Evolutionary conservation across 129 eudicot species (phyloP), one percentile per base, ranked within the genome.

Genomic region (Rutidosis leptorrhynchoides): DNA sequence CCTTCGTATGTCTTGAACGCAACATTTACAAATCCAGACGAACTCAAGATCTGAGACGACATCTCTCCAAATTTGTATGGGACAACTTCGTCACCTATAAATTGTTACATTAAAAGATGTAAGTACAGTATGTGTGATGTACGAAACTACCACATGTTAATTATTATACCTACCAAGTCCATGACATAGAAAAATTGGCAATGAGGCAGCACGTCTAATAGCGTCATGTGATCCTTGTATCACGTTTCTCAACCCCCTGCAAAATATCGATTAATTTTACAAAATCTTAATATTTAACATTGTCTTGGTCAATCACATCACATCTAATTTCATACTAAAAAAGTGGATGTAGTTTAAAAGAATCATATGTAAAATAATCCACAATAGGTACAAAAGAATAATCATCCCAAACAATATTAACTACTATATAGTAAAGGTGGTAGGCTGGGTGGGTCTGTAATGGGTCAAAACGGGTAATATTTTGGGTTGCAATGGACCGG

Each of bases 141-240:
- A 55, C 2, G 29, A 21, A 17, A 3, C 7, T 51, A 5, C 8
- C 2, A 20, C 56, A 20, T 26, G 64, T 51, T n/a, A n/a, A n/a
- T 67, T 60, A 15, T 42, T 25, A 12, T 37, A 69, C 95, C 16
- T 84, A 89, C 99, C 63, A 12, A 26, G 65, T 67, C 99, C 99
- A 79, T 94, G 99, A 62, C 97, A 89, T 4, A 89, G 81, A 70
- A 89, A 79, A 78, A 94, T 84, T 22, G 95, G 99, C 83, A 94
- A 74, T 29, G 83, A 81, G 67, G 97, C 85, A 66, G 99, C 99
- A 37, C 97, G 92, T 62, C 94, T 82, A 68, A 79, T 62, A 59
- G 94, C 88, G 30, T 89, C 99, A 14, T 86, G 80, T 73, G 97
- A 89, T 70, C 81, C 90, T 73, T 84, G 87, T 62, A 94, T 85